Base-by-base conservation (phyloP, 2,329 filamentous ascomycete species). In the Macrophomina tecta region DNA sequence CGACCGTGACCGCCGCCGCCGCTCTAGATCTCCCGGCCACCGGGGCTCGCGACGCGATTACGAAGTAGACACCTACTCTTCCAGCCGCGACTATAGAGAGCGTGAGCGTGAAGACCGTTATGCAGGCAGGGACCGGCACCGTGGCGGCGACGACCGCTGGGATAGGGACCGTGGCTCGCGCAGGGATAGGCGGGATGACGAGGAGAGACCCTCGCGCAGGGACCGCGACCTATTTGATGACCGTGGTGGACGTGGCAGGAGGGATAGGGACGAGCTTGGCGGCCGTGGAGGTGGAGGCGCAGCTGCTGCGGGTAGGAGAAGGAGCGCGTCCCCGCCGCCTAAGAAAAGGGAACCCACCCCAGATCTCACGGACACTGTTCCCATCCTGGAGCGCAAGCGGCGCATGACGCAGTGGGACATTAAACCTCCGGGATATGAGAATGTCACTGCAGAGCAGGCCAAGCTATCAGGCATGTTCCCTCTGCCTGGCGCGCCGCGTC, bases 401-500 rank as follows among this genome's bases (percentile, higher is more conserved):
- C 91, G 95, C 68, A 83, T 99, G 84, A 98, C 94, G 42, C 96
- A 99, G 80, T 99, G 95, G 95, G 96, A 99, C 78, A 97, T 99
- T 79, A 99, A 99, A 82, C 95, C 95, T 5, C 92, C 93, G 16
- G 94, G 95, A 52, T 99, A 99, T 76, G 96, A 99, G 76, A 97
- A 95, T 79, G 94, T 99, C 71, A 97, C 95, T 2, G 93, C 95
- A 28, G 96, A 99, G 80, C 96, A 99, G 79, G 96, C 95, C 61
- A 99, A 99, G 84, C 86, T 99, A 52, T 99, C 96, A 2, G 89
- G 94, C 83, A 97, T 99, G 95, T 99, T 99, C 83, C 94, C 96
- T 68, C 88, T 99, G 53, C 95, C 95, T 3, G 95, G 95, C 70
- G 95, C 95, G 69, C 95, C 95, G 65, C 89, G 95, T 72, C 93